Evolutionary conservation across 2,329 filamentous ascomycete genomes (phyloP), one percentile per base, ranked within the genome.

Genomic region (Colletotrichum camelliae): DNA sequence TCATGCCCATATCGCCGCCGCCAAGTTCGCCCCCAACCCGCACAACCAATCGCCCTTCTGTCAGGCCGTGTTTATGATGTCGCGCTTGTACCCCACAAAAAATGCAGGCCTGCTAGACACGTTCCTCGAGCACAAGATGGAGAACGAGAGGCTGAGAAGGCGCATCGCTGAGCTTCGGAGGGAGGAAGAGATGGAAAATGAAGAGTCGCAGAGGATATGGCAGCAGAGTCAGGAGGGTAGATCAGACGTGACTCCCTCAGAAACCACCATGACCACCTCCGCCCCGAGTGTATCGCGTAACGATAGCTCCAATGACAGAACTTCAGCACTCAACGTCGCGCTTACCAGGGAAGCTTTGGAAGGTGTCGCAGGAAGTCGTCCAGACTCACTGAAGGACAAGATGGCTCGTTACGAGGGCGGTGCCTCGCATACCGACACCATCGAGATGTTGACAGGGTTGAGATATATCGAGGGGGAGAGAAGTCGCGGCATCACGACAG

Each of bases 91-190:
- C 83, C 96, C 95, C 7, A 97, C 94, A 35, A 96, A 94, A 85
- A 98, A 96, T 81, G 93, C 95, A 1, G 91, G 91, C 5, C 89
- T 98, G 13, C 89, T 98, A 24, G 96, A 98, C 85, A 97, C 96
- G 0, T 98, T 98, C 81, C 88, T 98, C 33, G 96, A 98, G 83
- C 96, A 98, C 86, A 98, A 98, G 85, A 96, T 98, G 70, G 96
- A 98, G 84, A 98, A 98, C 81, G 96, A 98, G 86, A 92, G 96
- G 6, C 85, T 98, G 65, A 93, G 92, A 80, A 94, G 95, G 80
- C 92, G 95, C 58, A 98, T 98, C 77, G 93, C 94, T 21, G 95
- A 97, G 84, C 88, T 98, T 70, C 95, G 94, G 79, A 90, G 91
- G 77, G 96, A 98, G 84, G 96, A 98, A 83, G 92, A 93, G 72